These are phyloP conservation scores for Fusarium setosum DNA, from an alignment of 2,329 filamentous ascomycete species.

Conservation along the genomic window DNA sequence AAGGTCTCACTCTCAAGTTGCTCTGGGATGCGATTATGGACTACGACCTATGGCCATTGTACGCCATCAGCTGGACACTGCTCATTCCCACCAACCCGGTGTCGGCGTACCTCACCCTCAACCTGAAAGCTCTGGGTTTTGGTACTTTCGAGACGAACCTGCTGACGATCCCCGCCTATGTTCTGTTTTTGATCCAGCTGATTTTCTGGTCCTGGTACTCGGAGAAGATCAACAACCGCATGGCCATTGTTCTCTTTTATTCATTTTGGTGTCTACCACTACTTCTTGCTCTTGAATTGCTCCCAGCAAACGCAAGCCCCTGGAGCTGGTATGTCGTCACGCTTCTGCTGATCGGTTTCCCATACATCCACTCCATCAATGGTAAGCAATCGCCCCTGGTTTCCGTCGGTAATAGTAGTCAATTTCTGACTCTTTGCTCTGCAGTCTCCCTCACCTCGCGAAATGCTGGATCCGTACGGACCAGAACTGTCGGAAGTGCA, in stretches of 20 bases:
- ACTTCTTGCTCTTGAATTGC: conserved; percentile 57
- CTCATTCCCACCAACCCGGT: conserved; percentile 41
- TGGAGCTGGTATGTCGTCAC: conserved; percentile 49
- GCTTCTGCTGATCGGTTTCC: conserved; percentile 48
- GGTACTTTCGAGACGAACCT: conserved; percentile 66
- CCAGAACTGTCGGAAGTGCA: conserved; percentile 67
- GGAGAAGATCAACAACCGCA: conserved; percentile 53
- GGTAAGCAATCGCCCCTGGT: not conserved
- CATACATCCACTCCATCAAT: conserved; percentile 41
- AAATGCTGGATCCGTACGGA: conserved; percentile 69
- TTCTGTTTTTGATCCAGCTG: conserved; percentile 53
- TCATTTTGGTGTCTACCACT: conserved; percentile 67
- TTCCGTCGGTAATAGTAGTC: rapidly evolving
- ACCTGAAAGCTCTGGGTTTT: conserved; percentile 60
- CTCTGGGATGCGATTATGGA: conserved; percentile 63
- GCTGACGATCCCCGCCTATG: conserved; percentile 63
- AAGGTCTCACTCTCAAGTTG: conserved; percentile 60
- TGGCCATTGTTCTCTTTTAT: conserved; percentile 55
- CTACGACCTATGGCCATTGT: conserved; percentile 60
- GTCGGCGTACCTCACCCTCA: conserved; percentile 60
- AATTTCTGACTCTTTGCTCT: not conserved
- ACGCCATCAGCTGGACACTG: conserved; percentile 36
- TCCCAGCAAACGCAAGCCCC: conserved; percentile 40
- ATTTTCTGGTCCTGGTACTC: conserved; percentile 57
- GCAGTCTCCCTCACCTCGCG: conserved; percentile 67